These are phyloP conservation scores for Myrica gale DNA, from an alignment of 306 rosid genomes.

Conservation along the genomic window DNA sequence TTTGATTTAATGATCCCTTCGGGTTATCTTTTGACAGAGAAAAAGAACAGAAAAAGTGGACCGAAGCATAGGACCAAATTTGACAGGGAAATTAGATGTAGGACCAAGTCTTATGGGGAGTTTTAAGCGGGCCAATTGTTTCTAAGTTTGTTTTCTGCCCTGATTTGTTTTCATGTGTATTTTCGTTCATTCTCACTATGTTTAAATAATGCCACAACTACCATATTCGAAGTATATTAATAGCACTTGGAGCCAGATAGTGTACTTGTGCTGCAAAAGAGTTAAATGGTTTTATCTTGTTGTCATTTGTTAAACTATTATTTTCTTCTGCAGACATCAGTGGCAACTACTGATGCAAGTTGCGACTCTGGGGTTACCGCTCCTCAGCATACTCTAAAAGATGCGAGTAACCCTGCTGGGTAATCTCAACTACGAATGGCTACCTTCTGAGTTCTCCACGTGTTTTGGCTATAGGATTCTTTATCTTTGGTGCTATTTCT, in stretches of 20 bases:
- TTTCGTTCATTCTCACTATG: not conserved
- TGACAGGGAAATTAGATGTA: not conserved
- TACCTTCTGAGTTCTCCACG: slow-evolving; percentile 7
- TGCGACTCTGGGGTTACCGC: slow-evolving; percentile 87
- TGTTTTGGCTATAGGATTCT: not conserved
- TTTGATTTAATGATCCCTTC: not conserved
- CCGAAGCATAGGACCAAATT: not conserved
- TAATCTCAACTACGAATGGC: slow-evolving; percentile 34
- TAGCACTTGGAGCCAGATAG: not conserved
- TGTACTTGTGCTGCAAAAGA: slow-evolving; percentile 10
- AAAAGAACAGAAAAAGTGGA: not conserved
- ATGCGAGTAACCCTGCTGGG: slow-evolving; percentile 99
- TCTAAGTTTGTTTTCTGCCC: not conserved
- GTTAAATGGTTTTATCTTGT: slow-evolving; percentile 2
- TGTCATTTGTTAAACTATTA: slow-evolving; percentile 9
- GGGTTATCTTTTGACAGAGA: not conserved
- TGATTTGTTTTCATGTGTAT: not conserved
- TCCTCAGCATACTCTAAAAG: slow-evolving; percentile 74
- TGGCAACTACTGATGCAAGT: slow-evolving; percentile 87
- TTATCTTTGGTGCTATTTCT: not conserved
- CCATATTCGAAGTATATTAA: not conserved
- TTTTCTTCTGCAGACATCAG: slow-evolving; percentile 52
- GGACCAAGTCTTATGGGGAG: not conserved
- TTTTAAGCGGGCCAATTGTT: not conserved
- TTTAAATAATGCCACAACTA: slow-evolving; percentile 2